Evolutionary conservation across 441 rosid species (phyloP), one percentile per base, ranked within the genome.

Genomic region (Brassica hybrid): DNA sequence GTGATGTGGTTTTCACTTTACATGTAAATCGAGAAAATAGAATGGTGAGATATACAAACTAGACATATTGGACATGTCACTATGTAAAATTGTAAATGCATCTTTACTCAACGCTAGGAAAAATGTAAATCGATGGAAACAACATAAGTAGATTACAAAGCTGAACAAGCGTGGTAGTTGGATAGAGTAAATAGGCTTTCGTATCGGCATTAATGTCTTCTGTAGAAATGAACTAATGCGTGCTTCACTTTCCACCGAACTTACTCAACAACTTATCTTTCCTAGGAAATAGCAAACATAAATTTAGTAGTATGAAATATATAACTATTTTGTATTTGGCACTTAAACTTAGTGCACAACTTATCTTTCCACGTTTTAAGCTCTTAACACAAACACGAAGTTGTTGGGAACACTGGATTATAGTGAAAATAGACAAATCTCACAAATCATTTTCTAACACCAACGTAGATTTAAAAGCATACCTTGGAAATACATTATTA

Each of bases 101-200:
- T 19, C 8, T 36, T 13, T 19, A 19, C 52, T 58, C n/a, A 34
- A 56, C 72, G 11, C n/a, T 36, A 8, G 11, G 11, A 3, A 18
- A 17, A 11, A n/a, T 21, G 56, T 48, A 6, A 43, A 67, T 2
- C 16, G 54, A 41, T 41, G 11, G 17, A 65, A 65, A 18, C 16
- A 18, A 32, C 17, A 16, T 8, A 65, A 4, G 18, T 50, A 50
- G 56, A 48, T 14, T 17, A 56, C 65, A 56, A 12, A 34, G 41
- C 1, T 36, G 34, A 70, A 57, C 60, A 71, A 17, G 34, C 23
- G 27, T n/a, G 56, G 56, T 65, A 11, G 69, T 65, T 65, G 56
- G 32, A 65, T 3, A 19, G 19, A 54, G 19, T 32, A 16, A 63
- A 34, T 57, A 70, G 48, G 65, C 58, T 16, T 12, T 6, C 27